Percentiles rank a stretch among this genome's conserved stretches.
Evolutionary conservation across 345 rosid genomes (phyloP).

Genomic region (Sonneratia alba): DNA sequence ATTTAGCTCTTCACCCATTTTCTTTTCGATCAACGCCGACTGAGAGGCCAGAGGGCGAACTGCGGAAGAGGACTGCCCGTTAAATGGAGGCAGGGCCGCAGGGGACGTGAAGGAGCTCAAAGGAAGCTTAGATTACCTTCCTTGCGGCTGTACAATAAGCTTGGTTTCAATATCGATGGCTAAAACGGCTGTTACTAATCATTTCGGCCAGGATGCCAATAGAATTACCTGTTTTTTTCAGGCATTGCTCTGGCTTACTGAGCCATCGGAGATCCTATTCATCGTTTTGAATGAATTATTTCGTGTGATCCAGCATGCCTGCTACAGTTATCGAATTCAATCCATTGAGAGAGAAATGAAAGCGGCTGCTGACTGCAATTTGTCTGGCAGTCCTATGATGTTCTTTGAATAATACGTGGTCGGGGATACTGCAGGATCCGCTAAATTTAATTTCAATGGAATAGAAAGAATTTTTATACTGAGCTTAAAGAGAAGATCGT

Average conservation of each 20-base stretch:
- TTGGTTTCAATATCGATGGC: slow-evolving; percentile 58
- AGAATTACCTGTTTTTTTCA: slow-evolving; percentile 59
- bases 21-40: not conserved
- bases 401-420: too few species aligned
- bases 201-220: slow-evolving; percentile 49
- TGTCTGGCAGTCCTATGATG: too few species aligned
- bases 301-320: not conserved
- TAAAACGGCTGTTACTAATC: slow-evolving; percentile 59
- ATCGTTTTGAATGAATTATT: not conserved
- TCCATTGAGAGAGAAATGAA: too few species aligned
- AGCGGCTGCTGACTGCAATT: too few species aligned
- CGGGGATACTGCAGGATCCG: too few species aligned
- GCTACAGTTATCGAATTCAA: not conserved
- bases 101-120: slow-evolving; percentile 54
- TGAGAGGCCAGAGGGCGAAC: not conserved
- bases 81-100: slow-evolving; percentile 24
- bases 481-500: too few species aligned
- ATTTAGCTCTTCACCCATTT: not conserved
- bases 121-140: slow-evolving; percentile 50
- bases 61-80: not conserved
- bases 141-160: slow-evolving; percentile 55
- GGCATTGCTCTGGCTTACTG: slow-evolving; percentile 1
- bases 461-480: too few species aligned
- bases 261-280: not conserved
- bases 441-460: too few species aligned